Percentiles rank a stretch among this genome's conserved stretches.
Conservation (phyloP, 805 yeast genomes). For the Lipomyces yamanashiensis region DNA sequence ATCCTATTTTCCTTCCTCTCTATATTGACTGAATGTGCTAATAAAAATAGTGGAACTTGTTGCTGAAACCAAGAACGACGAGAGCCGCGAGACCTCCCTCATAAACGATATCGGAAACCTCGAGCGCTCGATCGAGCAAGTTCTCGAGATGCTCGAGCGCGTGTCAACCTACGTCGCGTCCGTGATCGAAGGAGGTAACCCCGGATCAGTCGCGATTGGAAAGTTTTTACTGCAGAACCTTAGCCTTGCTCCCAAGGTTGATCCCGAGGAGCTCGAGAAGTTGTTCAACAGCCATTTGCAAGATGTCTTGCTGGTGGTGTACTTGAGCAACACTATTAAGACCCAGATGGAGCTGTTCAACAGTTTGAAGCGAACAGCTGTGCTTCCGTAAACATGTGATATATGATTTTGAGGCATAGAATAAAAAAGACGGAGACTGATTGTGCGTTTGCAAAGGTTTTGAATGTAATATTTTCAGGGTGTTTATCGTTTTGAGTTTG, state of each 20-base stretch:
- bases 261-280: slow-evolving; percentile 58
- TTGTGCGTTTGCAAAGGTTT: too few species aligned
- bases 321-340: slow-evolving; percentile 79
- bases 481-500: too few species aligned
- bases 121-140: slow-evolving; percentile 46
- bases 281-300: slow-evolving; percentile 74
- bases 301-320: slow-evolving; percentile 80
- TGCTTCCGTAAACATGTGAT: slow-evolving; percentile 8
- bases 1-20: slow-evolving; percentile 36
- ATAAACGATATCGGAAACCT: slow-evolving; percentile 44
- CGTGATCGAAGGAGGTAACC: slow-evolving; percentile 37
- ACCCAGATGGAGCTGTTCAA: slow-evolving; percentile 55
- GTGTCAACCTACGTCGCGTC: slow-evolving; percentile 45
- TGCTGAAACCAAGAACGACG: slow-evolving; percentile 44
- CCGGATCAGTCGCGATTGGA: slow-evolving; percentile 56
- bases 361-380: slow-evolving; percentile 32
- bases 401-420: background rate
- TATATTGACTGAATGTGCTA: slow-evolving; percentile 38
- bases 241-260: slow-evolving; percentile 47
- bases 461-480: too few species aligned
- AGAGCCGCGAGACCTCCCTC: slow-evolving; percentile 44
- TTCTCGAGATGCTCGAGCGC: slow-evolving; percentile 48
- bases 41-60: slow-evolving; percentile 44
- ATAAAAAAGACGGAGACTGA: too few species aligned
- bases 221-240: slow-evolving; percentile 61